Conservation (phyloP, 2,329 filamentous ascomycete genomes). For the Leptographium lundbergii region DNA sequence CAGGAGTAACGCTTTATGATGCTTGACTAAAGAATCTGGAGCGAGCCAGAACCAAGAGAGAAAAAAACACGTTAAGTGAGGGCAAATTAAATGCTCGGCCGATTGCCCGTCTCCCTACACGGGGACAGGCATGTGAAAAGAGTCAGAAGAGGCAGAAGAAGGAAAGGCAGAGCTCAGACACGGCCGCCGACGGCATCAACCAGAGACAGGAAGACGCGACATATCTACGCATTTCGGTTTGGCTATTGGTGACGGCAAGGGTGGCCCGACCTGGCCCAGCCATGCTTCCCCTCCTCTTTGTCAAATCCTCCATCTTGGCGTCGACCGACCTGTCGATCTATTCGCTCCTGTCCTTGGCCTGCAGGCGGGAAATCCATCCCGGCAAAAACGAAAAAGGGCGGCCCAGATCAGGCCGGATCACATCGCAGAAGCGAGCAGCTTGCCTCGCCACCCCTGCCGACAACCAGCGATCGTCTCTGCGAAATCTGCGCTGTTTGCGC, state of each 20-base stretch:
- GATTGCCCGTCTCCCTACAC: not conserved
- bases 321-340: not conserved
- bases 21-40: not conserved
- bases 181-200: not conserved
- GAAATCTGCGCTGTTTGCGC: not conserved
- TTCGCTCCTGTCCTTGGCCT: not conserved
- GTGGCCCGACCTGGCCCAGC: not conserved
- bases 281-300: not conserved
- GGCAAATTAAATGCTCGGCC: not conserved
- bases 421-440: not conserved
- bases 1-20: not conserved
- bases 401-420: not conserved
- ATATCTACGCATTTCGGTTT: not conserved
- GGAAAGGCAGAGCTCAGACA: not conserved
- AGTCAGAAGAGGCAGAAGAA: not conserved
- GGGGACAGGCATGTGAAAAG: not conserved
- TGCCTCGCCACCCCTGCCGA: not conserved
- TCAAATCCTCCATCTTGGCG: not conserved
- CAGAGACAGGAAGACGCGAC: not conserved
- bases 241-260: not conserved
- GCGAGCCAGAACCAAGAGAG: not conserved
- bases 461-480: not conserved
- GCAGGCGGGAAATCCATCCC: no score
- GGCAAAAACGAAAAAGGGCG: no score
- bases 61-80: not conserved